Evolutionary conservation across 164 flowering plant genomes (phyloP), one percentile per base, ranked within the genome.

Genomic region (Vitis riparia): DNA sequence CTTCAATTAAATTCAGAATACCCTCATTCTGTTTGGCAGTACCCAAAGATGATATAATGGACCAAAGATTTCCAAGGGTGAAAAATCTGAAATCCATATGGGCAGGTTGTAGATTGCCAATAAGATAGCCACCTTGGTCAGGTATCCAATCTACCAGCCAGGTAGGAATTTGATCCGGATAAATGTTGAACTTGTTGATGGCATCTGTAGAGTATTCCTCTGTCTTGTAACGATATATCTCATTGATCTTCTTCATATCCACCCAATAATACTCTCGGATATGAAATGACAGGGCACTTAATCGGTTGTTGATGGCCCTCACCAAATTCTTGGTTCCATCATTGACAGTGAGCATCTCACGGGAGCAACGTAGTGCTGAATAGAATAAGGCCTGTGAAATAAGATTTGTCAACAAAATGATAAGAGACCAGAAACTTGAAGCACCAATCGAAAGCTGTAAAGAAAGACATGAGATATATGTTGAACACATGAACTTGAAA

Each of bases 101-200:
- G 57, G 81, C 86, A 23, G 84, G 86, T 66, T 81, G 84, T 17
- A 83, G 70, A 65, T 81, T 83, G 58, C 86, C 86, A 49, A 80
- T 78, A 7, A 83, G 55, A 69, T 76, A 80, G 9, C 86, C 86
- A 23, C 86, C 86, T 47, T 71, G 70, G 11, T 80, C 79, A 13
- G 86, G 82, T 16, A 83, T 72, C 86, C 86, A 83, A 51, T 83
- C 82, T 5, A 80, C 82, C 14, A 83, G 76, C 86, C 86, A 83
- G 27, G 78, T 55, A 56, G 86, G 84, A 75, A 83, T 83, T 70
- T 83, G 86, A 59, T 83, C 84, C 0, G 84, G 83, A 68, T 82
- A 82, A 14, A 80, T 82, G 44, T 82, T 82, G 73, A 82, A 82
- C 74, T 83, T 83, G 72, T 83, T 81, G 47, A 73, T 62, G 59